Base-by-base conservation (phyloP, 257 asterid genomes). In the Petunia axillaris region DNA sequence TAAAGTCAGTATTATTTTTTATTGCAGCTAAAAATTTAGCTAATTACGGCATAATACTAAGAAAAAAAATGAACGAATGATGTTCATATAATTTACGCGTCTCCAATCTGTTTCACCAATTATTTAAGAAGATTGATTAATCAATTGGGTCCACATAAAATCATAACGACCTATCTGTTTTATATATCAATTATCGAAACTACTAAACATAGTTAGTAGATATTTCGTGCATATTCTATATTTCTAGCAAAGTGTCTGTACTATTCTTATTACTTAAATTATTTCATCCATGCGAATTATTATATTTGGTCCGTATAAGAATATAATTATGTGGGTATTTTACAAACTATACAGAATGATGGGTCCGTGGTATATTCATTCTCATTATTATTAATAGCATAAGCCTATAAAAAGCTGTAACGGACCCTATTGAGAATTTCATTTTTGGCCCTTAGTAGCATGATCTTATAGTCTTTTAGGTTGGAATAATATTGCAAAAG, bases 271-370 rank as follows among this genome's bases (percentile, higher is more conserved):
- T 40, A 41, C 39, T 67, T 14, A 15, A 67, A 67, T 71, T 73
- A 73, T 73, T 50, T 73, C 77, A 73, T 35, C 77, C 46, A 16
- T 73, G 62, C 35, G 25, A 37, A 73, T 73, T 71, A 71, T 71
- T 73, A 73, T 73, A 55, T 35, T 25, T 73, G 77, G 62, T 38
- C 1, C 2, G 11, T 64, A 38, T 11, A 13, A 38, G 44, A 38
- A 4, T 64, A 9, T 25, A 25, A 25, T 25, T 25, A 25, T 25
- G 10, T 16, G 52, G 46, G 59, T 48, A 48, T 73, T 48, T 25
- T 25, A 25, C 0, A 25, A 25, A 25, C 0, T 73, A 48, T 73
- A 73, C 58, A 73, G 53, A 71, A 10, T 25, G 8, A 48, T 73
- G 77, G 62, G 50, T 44, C 62, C 46, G 6, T 50, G 25, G 46